phyloP scores from a whole-genome alignment of 805 yeast genomes.

The Yueomyces sinensis region DNA sequence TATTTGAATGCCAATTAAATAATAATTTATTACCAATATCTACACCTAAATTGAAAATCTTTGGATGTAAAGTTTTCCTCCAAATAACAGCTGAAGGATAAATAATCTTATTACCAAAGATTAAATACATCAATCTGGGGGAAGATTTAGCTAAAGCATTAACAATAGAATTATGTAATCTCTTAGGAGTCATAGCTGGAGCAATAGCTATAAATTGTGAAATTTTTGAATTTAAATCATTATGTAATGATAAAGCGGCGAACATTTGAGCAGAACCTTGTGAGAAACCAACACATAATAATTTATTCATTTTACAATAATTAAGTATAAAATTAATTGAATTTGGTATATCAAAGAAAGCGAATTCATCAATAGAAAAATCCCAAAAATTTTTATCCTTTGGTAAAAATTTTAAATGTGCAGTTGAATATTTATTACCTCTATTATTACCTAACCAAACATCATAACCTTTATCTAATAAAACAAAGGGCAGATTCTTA shows the following conservation, averaged over 20 bases:
- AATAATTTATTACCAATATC: slow-evolving; percentile 55
- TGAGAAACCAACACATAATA: slow-evolving; percentile 76
- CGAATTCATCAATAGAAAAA: slow-evolving; percentile 84
- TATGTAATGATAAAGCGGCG: slow-evolving; percentile 61
- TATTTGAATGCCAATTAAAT: slow-evolving; percentile 68
- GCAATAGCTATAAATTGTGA: slow-evolving; percentile 66
- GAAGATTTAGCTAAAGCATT: slow-evolving; percentile 65
- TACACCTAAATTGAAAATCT: slow-evolving; percentile 32
- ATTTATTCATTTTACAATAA: slow-evolving; percentile 28
- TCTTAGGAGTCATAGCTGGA: slow-evolving; percentile 90
- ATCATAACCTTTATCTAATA: slow-evolving; percentile 77
- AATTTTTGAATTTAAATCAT: slow-evolving; percentile 43
- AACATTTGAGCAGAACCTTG: slow-evolving; percentile 93
- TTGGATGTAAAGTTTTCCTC: slow-evolving; percentile 35
- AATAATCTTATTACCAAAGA: slow-evolving; percentile 65
- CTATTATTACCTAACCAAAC: slow-evolving; percentile 92
- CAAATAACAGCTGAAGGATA: slow-evolving; percentile 70
- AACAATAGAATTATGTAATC: slow-evolving; percentile 61
- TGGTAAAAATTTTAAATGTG: slow-evolving; percentile 42
- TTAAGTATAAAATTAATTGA: slow-evolving; percentile 60
- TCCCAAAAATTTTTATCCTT: slow-evolving; percentile 56
- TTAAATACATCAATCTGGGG: slow-evolving; percentile 53
- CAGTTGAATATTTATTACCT: slow-evolving; percentile 85
- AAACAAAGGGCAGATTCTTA: slow-evolving; percentile 56
- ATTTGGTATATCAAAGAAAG: slow-evolving; percentile 79